Conservation (phyloP, 306 rosid species). For the Vigna reflexopilosa region DNA sequence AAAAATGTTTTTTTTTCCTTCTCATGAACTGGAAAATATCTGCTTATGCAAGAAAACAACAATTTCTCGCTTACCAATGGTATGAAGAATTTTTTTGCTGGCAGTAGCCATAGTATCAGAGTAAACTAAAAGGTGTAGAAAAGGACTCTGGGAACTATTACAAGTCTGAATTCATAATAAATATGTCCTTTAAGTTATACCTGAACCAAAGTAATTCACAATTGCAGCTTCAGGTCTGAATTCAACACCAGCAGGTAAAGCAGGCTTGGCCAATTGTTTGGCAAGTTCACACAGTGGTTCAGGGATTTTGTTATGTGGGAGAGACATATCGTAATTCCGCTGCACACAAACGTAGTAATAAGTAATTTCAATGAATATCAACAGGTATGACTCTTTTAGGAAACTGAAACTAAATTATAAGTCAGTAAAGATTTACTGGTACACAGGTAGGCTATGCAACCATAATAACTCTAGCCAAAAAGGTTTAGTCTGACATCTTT, state of each 20-base stretch:
- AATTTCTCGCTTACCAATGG: background rate
- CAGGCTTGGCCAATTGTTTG: slow-evolving; percentile 82
- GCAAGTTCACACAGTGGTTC: slow-evolving; percentile 72
- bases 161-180: slow-evolving; percentile 7
- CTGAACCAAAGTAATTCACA: slow-evolving; percentile 86
- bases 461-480: background rate
- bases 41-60: background rate
- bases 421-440: slow-evolving; percentile 2
- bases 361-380: slow-evolving; percentile 29
- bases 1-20: background rate
- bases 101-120: background rate
- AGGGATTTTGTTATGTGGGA: slow-evolving; percentile 83
- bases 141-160: background rate
- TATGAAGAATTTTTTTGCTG: background rate
- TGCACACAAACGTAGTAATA: slow-evolving; percentile 45
- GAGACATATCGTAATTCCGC: slow-evolving; percentile 84
- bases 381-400: background rate
- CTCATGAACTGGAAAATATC: background rate
- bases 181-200: slow-evolving; percentile 44
- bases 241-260: slow-evolving; percentile 79
- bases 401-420: slow-evolving; percentile 23
- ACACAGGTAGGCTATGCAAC: slow-evolving; percentile 31
- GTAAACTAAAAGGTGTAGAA: slow-evolving; percentile 12
- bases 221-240: slow-evolving; percentile 95
- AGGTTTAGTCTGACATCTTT: slow-evolving; percentile 10